Evolutionary conservation across 495 filamentous ascomycete genomes (phyloP).

Genomic region (Lasiosphaeria hispida): DNA sequence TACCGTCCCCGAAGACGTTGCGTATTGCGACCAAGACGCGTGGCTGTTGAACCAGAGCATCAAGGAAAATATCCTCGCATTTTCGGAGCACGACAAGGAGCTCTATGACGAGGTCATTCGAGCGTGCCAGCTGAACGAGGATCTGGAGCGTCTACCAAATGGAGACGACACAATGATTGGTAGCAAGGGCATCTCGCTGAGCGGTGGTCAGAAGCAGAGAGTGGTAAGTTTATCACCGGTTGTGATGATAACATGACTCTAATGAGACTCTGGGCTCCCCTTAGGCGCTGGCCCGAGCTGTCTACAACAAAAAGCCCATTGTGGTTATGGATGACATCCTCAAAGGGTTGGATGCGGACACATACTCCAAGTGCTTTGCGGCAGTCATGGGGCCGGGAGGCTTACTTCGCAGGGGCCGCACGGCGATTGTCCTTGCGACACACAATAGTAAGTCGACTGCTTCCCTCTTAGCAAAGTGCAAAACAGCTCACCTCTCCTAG

Average conservation of each 20-base stretch:
- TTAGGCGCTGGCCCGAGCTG: conserved; percentile 24
- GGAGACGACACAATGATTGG: conserved; percentile 63
- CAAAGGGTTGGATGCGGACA: conserved; percentile 58
- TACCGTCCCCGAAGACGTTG: conserved; percentile 19
- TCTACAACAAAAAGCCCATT: conserved; percentile 22
- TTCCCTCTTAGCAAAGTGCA: not conserved
- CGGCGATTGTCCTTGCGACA: not conserved
- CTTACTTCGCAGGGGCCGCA: conserved; percentile 6
- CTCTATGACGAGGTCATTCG: conserved; percentile 54
- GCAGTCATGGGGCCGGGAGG: conserved; percentile 6
- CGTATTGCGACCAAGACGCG: conserved; percentile 47
- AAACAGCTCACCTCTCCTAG: not conserved
- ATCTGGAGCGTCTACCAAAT: conserved; percentile 59
- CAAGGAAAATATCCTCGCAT: conserved; percentile 53
- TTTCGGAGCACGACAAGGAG: conserved; percentile 36
- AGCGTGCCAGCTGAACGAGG: conserved; percentile 58
- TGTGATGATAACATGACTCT: not conserved
- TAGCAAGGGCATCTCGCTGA: conserved; percentile 60
- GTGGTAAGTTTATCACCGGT: conserved; percentile 28
- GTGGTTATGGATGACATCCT: conserved; percentile 29
- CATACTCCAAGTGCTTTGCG: conserved; percentile 57
- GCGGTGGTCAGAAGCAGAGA: conserved; percentile 65
- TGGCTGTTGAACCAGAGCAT: conserved; percentile 53
- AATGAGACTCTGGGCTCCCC: not conserved
- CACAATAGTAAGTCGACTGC: conserved; percentile 4